Evolutionary conservation across 2,329 filamentous ascomycete species (phyloP), one percentile per base, ranked within the genome.

Genomic region (Raffaelea albimanens): DNA sequence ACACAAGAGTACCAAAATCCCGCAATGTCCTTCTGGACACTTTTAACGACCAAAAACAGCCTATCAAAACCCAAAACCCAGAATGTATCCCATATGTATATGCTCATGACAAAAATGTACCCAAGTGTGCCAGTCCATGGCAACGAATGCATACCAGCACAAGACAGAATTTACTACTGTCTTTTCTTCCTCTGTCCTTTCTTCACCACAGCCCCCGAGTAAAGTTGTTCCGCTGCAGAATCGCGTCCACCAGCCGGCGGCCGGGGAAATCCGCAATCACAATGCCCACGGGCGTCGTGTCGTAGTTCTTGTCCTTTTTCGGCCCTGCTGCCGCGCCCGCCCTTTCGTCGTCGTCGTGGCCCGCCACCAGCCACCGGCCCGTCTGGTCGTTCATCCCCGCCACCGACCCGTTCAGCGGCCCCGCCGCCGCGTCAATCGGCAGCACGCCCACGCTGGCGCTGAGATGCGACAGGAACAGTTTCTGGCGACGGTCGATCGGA

Each of bases 191-290:
- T 13, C 25, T 29, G 25, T 29, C 25, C 25, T 29, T 13, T 29
- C 14, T n/a, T 5, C 34, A n/a, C 22, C n/a, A n/a, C n/a, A n/a
- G n/a, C n/a, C n/a, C n/a, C 10, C 7, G 40, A 23, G 13, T 13
- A 31, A 54, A 54, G 31, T 16, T 23, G 51, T 73, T 73, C 58
- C 67, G 66, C 33, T 53, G 57, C 45, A 75, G 50, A 10, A 75
- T 62, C 20, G 60, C 63, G 23, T 69, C 61, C 34, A 75, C 63
- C 25, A 70, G 59, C 42, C 58, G 61, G 52, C 57, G 59, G 3
- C 71, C 71, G 0, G 70, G 70, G 43, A 75, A 75, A 49, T 75
- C 71, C 2, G 70, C 61, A 52, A 75, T 73, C 33, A 75, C 61
- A 9, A 75, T 59, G 11, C 71, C 71, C 1, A 68, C 65, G 21